These are phyloP conservation scores for Eucalyptus pauciflora DNA, from an alignment of 345 rosid species.

Conservation along the genomic window DNA sequence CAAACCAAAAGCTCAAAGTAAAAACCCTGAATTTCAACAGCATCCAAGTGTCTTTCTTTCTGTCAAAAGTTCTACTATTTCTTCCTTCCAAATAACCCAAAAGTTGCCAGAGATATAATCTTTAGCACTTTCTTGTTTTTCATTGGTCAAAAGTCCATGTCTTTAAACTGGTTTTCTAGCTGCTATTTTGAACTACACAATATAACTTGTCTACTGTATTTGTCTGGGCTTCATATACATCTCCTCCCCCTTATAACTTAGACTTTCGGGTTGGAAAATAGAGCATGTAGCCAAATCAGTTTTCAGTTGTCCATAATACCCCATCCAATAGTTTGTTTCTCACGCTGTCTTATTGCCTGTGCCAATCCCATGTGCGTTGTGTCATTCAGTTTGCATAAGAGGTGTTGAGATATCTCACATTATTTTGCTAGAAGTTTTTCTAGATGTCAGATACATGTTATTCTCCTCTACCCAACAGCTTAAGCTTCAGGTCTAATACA, in stretches of 20 bases:
- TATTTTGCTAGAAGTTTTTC: background rate
- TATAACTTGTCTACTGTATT: background rate
- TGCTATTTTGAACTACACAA: background rate
- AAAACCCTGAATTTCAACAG: background rate
- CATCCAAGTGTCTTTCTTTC: background rate
- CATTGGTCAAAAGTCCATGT: background rate
- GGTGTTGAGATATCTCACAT: background rate
- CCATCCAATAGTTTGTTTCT: background rate
- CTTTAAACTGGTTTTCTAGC: background rate
- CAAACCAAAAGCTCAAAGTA: background rate
- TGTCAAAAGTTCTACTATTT: background rate
- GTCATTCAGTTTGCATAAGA: background rate
- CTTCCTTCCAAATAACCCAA: background rate
- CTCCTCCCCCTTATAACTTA: background rate
- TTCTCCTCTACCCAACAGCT: background rate
- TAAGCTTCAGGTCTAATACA: background rate
- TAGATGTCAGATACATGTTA: background rate
- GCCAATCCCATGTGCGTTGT: background rate
- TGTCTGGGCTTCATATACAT: background rate
- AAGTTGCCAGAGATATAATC: background rate
- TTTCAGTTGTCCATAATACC: background rate
- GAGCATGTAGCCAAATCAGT: background rate
- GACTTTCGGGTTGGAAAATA: background rate
- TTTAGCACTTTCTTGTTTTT: background rate
- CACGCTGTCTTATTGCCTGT: background rate